Conservation (phyloP, 2,329 filamentous ascomycete genomes). For the Lasiodiplodia sp. region DNA sequence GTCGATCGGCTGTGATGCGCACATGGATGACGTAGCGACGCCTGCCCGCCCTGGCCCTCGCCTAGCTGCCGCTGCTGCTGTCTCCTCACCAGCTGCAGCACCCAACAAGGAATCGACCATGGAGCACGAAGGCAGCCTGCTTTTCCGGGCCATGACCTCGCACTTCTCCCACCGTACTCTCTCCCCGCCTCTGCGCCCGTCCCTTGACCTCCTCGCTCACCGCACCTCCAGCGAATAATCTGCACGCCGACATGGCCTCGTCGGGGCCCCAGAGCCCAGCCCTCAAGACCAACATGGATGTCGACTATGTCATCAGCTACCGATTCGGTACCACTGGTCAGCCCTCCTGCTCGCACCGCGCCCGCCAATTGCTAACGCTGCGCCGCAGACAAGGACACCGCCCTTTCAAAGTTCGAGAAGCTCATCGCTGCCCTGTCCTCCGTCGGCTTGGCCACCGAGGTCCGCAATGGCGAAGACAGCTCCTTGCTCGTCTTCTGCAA, state of each 20-base stretch:
- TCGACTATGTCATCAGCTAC: constrained; percentile 90
- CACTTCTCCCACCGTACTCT: constrained; percentile 25
- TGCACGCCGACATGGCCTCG: constrained; percentile 30
- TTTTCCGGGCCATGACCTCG: constrained; percentile 27
- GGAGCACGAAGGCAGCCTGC: constrained; percentile 26
- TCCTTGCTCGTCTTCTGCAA: constrained; percentile 85
- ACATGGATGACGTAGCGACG: constrained; percentile 18
- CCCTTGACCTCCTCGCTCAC: constrained; percentile 12
- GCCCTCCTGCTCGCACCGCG: background rate
- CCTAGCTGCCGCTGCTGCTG: background rate
- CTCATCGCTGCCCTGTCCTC: constrained; percentile 77
- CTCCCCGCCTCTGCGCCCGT: background rate
- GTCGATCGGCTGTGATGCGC: constrained; percentile 14
- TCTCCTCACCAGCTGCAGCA: background rate
- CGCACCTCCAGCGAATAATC: constrained; percentile 23
- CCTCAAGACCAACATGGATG: constrained; percentile 66
- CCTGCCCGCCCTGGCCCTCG: background rate
- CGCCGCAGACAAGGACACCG: constrained; percentile 68
- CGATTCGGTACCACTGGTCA: constrained; percentile 72
- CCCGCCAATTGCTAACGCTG: constrained; percentile 31
- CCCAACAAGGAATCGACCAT: constrained; percentile 4
- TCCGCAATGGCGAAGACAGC: constrained; percentile 77
- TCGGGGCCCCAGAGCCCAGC: constrained; percentile 43
- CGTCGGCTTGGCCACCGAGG: constrained; percentile 87
- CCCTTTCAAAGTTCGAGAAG: constrained; percentile 77